Evolutionary conservation across 202 grass and related monocot species (phyloP).

Genomic region (Elaeis oleifera): DNA sequence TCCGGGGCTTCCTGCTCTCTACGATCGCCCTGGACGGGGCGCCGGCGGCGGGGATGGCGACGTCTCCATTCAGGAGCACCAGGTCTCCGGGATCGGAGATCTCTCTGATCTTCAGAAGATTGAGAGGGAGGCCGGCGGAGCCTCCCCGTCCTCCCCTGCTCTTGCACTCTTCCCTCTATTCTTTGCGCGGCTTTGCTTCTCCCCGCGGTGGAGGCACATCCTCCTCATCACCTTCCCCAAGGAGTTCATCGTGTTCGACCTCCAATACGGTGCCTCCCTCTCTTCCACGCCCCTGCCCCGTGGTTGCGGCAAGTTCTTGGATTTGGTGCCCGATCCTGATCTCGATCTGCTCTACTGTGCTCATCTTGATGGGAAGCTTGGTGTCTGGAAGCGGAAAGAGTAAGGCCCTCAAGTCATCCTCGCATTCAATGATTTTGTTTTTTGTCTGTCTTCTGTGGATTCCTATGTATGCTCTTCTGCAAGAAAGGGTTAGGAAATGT

Average conservation of each 20-base stretch:
- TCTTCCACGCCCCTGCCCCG: slow-evolving; percentile 52
- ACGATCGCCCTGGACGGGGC: slow-evolving; percentile 36
- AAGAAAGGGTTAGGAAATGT: no score
- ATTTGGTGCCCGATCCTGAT: slow-evolving; percentile 74
- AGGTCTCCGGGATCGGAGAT: slow-evolving; percentile 43
- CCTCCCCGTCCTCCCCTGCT: slow-evolving; percentile 45
- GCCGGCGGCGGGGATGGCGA: slow-evolving; percentile 20
- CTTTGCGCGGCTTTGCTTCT: slow-evolving; percentile 57
- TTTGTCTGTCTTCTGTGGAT: no score
- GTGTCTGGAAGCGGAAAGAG: slow-evolving; percentile 91
- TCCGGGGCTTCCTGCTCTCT: slow-evolving; percentile 74
- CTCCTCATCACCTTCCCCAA: slow-evolving; percentile 51
- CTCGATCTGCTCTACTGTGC: slow-evolving; percentile 67
- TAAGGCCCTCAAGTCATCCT: slow-evolving; percentile 11
- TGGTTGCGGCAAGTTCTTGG: slow-evolving; percentile 68
- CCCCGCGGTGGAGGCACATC: slow-evolving; percentile 68
- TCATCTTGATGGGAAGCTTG: slow-evolving; percentile 79
- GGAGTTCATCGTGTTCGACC: slow-evolving; percentile 80
- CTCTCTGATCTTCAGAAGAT: slow-evolving; percentile 57
- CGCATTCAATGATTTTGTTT: neutral
- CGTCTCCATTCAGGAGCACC: slow-evolving; percentile 76
- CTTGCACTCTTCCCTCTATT: slow-evolving; percentile 58
- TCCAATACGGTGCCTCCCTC: slow-evolving; percentile 66
- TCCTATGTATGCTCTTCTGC: no score
- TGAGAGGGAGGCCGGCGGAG: slow-evolving; percentile 49